These are phyloP conservation scores for Linnemannia exigua DNA, from an alignment of 192 early-diverging fungal genomes.

Conservation along the genomic window DNA sequence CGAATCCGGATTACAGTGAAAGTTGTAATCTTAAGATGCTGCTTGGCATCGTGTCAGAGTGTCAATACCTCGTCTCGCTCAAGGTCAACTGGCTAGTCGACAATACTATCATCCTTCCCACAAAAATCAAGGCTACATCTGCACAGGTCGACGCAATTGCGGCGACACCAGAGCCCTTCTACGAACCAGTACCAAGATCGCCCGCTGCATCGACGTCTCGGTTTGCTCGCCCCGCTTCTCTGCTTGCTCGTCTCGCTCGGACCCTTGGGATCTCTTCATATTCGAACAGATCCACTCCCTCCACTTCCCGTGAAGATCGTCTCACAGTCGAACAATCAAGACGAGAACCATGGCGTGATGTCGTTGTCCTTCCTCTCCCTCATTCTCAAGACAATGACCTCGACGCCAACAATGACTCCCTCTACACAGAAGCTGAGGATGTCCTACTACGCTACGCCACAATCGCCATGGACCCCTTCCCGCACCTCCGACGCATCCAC, in stretches of 20 bases:
- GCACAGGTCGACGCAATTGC: neutral
- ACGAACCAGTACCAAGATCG: neutral
- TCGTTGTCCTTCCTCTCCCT: too few species aligned
- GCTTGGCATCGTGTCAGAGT: conserved; percentile 10
- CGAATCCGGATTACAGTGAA: too few species aligned
- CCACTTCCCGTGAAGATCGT: neutral
- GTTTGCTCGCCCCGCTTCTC: too few species aligned
- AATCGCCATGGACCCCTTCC: neutral
- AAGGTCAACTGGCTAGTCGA: neutral
- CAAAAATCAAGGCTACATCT: neutral
- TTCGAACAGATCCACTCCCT: conserved; percentile 7
- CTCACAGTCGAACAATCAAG: too few species aligned
- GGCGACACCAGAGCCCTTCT: neutral
- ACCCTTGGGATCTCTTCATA: too few species aligned
- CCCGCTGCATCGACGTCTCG: too few species aligned
- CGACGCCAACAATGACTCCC: neutral
- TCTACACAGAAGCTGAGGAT: neutral
- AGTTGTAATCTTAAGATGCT: neutral
- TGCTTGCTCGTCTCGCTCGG: too few species aligned
- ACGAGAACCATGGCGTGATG: too few species aligned
- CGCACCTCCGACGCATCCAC: neutral
- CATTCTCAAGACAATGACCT: too few species aligned
- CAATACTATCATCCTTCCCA: neutral
- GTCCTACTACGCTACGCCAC: neutral
- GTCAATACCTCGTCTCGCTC: neutral